Evolutionary conservation across 1,139 yeast species (phyloP), one percentile per base, ranked within the genome.

Genomic region (Geotrichum carabidarum): DNA sequence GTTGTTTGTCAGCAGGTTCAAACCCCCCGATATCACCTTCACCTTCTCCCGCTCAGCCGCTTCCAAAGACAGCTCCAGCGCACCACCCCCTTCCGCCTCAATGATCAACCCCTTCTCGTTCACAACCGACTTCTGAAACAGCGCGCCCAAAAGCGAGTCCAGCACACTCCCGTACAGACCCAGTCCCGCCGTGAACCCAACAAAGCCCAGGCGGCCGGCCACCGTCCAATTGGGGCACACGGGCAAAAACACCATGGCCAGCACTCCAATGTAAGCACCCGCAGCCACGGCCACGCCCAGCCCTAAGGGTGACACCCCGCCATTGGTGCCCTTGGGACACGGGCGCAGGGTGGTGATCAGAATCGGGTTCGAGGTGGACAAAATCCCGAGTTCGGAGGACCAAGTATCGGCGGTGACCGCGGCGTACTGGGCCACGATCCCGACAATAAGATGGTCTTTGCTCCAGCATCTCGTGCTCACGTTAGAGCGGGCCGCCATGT

Each of bases 301-400:
- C 0, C 80, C 81, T 7, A 69, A 59, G 2, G 55, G 60, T 1
- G 79, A 69, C 1, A 78, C 71, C 11, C 78, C 81, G 8, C 81
- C 81, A 60, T 77, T 78, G 15, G 80, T 77, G 14, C 81, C 81
- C 31, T 70, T 71, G 1, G 81, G 80, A 45, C 78, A 77, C 4
- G 67, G 66, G 35, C 66, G 62, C 32, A 74, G 64, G 2, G 75
- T 72, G n/a, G 78, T 76, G 57, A 77, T 74, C 15, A 76, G 66
- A 32, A 71, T 57, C 1, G 81, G 79, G 15, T 63, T 59, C 5
- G 67, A 53, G 34, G 60, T 60, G 1, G 79, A 74, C 30, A 78
- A 60, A 14, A 77, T 76, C 1, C 81, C 81, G 27, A 78, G 63
- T 57, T 78, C 81, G 1, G 79, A 75, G 1, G 80, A 76, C 74